Base-by-base conservation (phyloP, 805 yeast species). In the Saturnispora saitoi region DNA sequence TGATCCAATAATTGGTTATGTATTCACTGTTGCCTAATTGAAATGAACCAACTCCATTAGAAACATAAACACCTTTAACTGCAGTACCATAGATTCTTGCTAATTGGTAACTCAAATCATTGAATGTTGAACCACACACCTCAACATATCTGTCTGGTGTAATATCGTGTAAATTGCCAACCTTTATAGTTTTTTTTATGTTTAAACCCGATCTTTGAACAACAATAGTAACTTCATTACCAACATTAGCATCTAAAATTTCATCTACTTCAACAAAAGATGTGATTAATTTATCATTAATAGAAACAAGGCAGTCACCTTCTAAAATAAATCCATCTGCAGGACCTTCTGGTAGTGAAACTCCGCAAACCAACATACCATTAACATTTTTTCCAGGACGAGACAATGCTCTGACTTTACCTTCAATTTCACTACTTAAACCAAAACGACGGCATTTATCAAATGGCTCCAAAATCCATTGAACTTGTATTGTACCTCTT, bases 391-490 rank as follows among this genome's bases (percentile, higher is more conserved):
- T 95, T 61, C 83, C 86, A 14, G 49, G 49, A 43, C 65, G 59
- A 37, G 73, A 67, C 17, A 43, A 20, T 9, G 43, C 41, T 59
- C 97, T 78, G 38, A 90, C 85, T 48, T 63, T 65, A 32, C 76
- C 72, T 60, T 89, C 96, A 9, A 84, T 82, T 39, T 80, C 91
- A 2, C 77, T 68, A 2, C 88, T 78, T 44, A 90, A 72, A 0
- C 97, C 97, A 49, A 90, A 71, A 58, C 97, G 76, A 58, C 86
- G 77, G 69, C 97, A 90, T 64, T 86, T 95, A 58, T 90, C 96
- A 59, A 76, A 90, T 1, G 97, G 96, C 58, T 81, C 83, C 55
- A 89, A 68, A 43, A 76, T 66, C 95, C 96, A 90, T 58, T 86
- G 95, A 2, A 83, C 87, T 67, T 90, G 96, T 48, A 90, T 86